phyloP scores from a whole-genome alignment of 306 rosid genomes.

The Spatholobus suberectus region DNA sequence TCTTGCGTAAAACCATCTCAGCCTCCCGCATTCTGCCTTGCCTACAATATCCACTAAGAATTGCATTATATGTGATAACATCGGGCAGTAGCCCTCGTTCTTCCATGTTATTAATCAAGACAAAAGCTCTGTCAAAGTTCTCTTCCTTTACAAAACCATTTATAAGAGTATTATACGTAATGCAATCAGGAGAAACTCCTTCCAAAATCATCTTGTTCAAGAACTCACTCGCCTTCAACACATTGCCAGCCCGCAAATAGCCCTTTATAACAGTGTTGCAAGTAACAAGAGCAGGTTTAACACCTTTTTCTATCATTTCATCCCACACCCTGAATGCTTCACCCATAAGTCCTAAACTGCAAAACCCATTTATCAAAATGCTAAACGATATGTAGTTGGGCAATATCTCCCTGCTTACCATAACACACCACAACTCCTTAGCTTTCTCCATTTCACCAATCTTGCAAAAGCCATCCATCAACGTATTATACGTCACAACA shows the following conservation, averaged over 20 bases:
- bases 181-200: slow-evolving; percentile 73
- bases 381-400: slow-evolving; percentile 76
- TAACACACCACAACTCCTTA: slow-evolving; percentile 76
- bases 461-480: slow-evolving; percentile 92
- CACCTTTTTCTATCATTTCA: slow-evolving; percentile 80
- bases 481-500: slow-evolving; percentile 76
- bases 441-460: slow-evolving; percentile 81
- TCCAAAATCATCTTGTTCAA: slow-evolving; percentile 67
- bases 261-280: slow-evolving; percentile 88
- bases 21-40: slow-evolving; percentile 82
- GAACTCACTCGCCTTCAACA: slow-evolving; percentile 65
- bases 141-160: slow-evolving; percentile 79
- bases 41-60: slow-evolving; percentile 75
- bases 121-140: slow-evolving; percentile 71
- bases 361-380: slow-evolving; percentile 81
- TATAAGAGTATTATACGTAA: slow-evolving; percentile 84
- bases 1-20: slow-evolving; percentile 71
- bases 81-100: slow-evolving; percentile 70
- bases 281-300: slow-evolving; percentile 69
- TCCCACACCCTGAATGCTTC: slow-evolving; percentile 82
- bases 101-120: slow-evolving; percentile 69
- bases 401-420: slow-evolving; percentile 58
- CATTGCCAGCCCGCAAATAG: slow-evolving; percentile 66
- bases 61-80: slow-evolving; percentile 70
- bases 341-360: slow-evolving; percentile 65